phyloP scores from a whole-genome alignment of 2,329 filamentous ascomycete genomes.

The Penicillium freii region DNA sequence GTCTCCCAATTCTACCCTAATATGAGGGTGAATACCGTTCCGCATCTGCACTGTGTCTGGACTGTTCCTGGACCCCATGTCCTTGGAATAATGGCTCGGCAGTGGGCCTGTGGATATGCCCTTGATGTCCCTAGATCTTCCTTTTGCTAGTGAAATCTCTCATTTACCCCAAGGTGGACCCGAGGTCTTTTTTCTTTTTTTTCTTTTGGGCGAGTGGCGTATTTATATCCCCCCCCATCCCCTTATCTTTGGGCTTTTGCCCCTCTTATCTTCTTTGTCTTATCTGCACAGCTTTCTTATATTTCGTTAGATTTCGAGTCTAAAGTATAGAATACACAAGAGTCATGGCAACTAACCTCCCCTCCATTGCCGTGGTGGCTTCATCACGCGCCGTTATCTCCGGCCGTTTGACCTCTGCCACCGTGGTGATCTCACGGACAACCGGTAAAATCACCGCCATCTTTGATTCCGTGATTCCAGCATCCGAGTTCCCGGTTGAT shows the following conservation, averaged over 20 bases:
- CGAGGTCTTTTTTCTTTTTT: background rate
- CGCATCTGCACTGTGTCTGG: background rate
- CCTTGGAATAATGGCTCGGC: no score
- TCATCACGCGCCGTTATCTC: conserved; percentile 82
- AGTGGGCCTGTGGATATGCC: background rate
- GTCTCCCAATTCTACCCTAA: background rate
- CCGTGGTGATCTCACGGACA: conserved; percentile 70
- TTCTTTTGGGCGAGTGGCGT: background rate
- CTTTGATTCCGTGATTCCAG: conserved; percentile 69
- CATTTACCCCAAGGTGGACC: background rate
- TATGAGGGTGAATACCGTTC: background rate
- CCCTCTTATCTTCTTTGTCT: background rate
- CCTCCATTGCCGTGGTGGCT: conserved; percentile 69
- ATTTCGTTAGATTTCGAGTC: background rate
- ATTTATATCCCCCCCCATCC: conserved; percentile 2
- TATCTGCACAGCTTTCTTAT: background rate
- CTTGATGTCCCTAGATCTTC: background rate
- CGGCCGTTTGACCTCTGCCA: conserved; percentile 74
- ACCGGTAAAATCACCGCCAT: conserved; percentile 85
- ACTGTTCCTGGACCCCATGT: no score
- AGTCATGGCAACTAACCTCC: conserved; percentile 27
- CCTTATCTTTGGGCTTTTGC: background rate
- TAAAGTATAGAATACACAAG: background rate
- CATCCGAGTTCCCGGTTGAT: conserved; percentile 68
- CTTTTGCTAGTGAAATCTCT: background rate